A percentile compares a stretch with the other conserved stretches of the same genome.
These are phyloP conservation scores for Rosa rugosa DNA, from an alignment of 306 rosid species.

Conservation along the genomic window DNA sequence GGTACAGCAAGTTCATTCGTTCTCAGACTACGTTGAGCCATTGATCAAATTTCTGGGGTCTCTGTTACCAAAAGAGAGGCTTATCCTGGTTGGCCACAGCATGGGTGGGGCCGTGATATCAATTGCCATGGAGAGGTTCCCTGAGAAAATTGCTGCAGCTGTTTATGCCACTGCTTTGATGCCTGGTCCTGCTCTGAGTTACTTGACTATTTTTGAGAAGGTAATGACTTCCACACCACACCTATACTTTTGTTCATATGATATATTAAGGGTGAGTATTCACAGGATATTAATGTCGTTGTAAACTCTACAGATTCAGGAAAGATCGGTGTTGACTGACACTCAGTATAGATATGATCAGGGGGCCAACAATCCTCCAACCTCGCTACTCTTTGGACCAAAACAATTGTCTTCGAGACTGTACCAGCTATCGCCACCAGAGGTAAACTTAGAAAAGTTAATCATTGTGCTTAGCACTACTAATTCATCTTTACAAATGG, in stretches of 20 bases:
- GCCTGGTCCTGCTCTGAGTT: slow-evolving; percentile 33
- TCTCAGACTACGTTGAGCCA: slow-evolving; percentile 44
- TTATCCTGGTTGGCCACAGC: slow-evolving; percentile 62
- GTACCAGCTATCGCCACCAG: slow-evolving; percentile 39
- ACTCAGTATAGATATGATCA: background rate
- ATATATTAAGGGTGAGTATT: background rate
- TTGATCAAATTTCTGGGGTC: slow-evolving; percentile 38
- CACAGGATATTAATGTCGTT: background rate
- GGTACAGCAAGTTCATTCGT: slow-evolving; percentile 28
- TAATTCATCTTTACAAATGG: no score
- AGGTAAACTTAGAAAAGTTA: slow-evolving; percentile 24
- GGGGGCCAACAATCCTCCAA: slow-evolving; percentile 12
- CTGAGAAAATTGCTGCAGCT: slow-evolving; percentile 44
- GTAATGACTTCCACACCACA: background rate
- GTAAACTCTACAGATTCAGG: background rate
- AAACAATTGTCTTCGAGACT: slow-evolving; percentile 20
- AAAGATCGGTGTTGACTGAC: background rate
- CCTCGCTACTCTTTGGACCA: slow-evolving; percentile 26
- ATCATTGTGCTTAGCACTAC: background rate
- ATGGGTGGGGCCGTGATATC: slow-evolving; percentile 45
- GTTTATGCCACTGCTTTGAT: slow-evolving; percentile 39
- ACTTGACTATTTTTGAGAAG: background rate
- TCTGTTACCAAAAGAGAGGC: slow-evolving; percentile 36
- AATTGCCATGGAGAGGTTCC: slow-evolving; percentile 61
- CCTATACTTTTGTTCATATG: background rate